Evolutionary conservation across 305 asterid species (phyloP).

Genomic region (Fraxinus angustifolia): DNA sequence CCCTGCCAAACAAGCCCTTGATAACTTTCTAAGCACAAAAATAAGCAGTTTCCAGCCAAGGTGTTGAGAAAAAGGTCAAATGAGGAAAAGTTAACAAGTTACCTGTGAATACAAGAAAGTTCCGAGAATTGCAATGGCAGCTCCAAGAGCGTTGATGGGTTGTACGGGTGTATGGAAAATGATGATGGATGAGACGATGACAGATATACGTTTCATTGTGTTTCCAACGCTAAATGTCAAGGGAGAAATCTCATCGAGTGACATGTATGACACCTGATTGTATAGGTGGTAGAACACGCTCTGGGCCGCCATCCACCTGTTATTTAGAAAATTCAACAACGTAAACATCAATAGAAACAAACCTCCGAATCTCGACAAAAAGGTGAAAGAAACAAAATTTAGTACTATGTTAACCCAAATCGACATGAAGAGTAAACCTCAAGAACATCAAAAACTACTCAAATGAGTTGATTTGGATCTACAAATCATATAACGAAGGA

Average conservation of each 20-base stretch:
- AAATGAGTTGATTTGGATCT: background rate
- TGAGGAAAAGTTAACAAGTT: conserved; percentile 16
- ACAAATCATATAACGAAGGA: background rate
- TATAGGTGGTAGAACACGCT: conserved; percentile 88
- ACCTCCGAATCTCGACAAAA: conserved; percentile 19
- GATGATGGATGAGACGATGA: conserved; percentile 86
- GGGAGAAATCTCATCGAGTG: conserved; percentile 91
- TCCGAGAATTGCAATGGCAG: conserved; percentile 85
- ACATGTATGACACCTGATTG: conserved; percentile 96
- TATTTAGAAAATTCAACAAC: conserved; percentile 27
- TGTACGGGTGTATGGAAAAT: conserved; percentile 84
- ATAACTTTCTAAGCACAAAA: conserved; percentile 12
- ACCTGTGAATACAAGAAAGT: conserved; percentile 98
- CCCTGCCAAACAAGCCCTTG: background rate
- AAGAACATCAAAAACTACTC: background rate
- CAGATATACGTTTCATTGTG: conserved; percentile 96
- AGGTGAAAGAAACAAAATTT: background rate
- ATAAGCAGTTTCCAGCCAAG: background rate
- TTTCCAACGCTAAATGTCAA: conserved; percentile 93
- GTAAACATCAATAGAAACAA: conserved; percentile 11
- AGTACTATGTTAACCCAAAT: conserved; percentile 2
- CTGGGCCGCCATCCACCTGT: conserved; percentile 96
- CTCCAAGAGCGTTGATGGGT: conserved; percentile 93
- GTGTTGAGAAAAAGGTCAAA: background rate
- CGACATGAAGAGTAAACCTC: conserved; percentile 8